Base-by-base conservation (phyloP, 176 grass and related monocot species). In the Oryza australiensis region DNA sequence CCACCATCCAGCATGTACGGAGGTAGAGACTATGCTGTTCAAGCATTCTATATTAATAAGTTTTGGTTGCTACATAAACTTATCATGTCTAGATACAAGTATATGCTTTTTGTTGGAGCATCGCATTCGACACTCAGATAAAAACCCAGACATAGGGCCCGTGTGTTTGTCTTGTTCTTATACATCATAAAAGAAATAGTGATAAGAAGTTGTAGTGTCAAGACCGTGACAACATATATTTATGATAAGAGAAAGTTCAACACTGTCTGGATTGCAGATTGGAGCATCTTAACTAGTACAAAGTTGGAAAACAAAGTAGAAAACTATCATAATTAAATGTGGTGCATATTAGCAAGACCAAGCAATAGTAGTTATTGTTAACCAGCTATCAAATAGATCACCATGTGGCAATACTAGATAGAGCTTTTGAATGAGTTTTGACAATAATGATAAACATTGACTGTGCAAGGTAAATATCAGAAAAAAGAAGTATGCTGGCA, bases 41-140 rank as follows among this genome's bases (percentile, higher is more conserved):
- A 79, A 7, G 7, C 68, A 78, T 33, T 35, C 65, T 68, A 10
- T 5, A 43, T 60, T 33, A 48, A 27, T 1, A 10, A 9, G 8
- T 63, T 73, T 29, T 78, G 24, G 26, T 20, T 8, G 9, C 37
- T 27, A 32, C 0, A 66, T 3, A 82, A 72, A 34, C 24, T n/a
- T 70, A 55, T 41, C 55, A 62, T 72, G 26, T 23, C 11, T 43
- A 48, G 20, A 72, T 23, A 30, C 18, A 62, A 67, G 13, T 7
- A 33, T 76, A 70, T 23, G 18, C 27, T 33, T 88, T 88, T 66
- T 64, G 28, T 38, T 65, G 28, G 72, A 65, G 70, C 70, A 74
- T 26, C 13, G 14, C 41, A 74, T 14, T 7, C 0, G 2, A 83
- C 14, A 74, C 23, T 46, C 33, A 1, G 16, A 60, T 13, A 42